phyloP scores from a whole-genome alignment of 495 filamentous ascomycete species.

The Symbiotaphrina buchneri region DNA sequence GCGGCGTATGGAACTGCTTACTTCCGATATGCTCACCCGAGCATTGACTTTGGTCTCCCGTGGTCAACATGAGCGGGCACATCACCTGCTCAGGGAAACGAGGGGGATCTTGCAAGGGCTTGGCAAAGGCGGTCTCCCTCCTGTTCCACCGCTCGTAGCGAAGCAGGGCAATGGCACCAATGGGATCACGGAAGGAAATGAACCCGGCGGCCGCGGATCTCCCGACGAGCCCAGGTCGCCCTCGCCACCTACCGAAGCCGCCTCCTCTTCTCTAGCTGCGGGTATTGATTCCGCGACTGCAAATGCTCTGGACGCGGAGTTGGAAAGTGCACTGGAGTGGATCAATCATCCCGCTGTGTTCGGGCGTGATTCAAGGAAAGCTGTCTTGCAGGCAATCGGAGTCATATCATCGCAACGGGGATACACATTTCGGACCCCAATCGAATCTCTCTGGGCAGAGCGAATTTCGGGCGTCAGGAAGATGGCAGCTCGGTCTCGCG shows the following conservation, averaged over 20 bases:
- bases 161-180: slow-evolving; percentile 11
- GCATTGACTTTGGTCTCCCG: slow-evolving; percentile 79
- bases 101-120: slow-evolving; percentile 88
- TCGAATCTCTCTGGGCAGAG: slow-evolving; percentile 68
- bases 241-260: no score
- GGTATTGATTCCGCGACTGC: slow-evolving; percentile 64
- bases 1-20: slow-evolving; percentile 90
- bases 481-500: slow-evolving; percentile 54
- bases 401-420: slow-evolving; percentile 87
- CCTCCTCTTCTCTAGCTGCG: slow-evolving; percentile 22
- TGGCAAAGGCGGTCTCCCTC: slow-evolving; percentile 84
- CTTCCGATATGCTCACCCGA: slow-evolving; percentile 92
- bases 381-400: slow-evolving; percentile 87
- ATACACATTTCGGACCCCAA: slow-evolving; percentile 76
- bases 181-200: no score
- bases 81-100: slow-evolving; percentile 80
- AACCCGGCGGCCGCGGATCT: slow-evolving; percentile 5
- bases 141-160: slow-evolving; percentile 39
- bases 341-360: slow-evolving; percentile 96
- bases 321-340: slow-evolving; percentile 93
- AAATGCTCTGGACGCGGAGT: slow-evolving; percentile 69
- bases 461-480: slow-evolving; percentile 56
- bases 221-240: not conserved
- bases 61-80: slow-evolving; percentile 80
- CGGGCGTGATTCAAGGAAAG: slow-evolving; percentile 82